These are phyloP conservation scores for Ascobolus immersus DNA, from an alignment of 495 filamentous ascomycete species.

Conservation along the genomic window DNA sequence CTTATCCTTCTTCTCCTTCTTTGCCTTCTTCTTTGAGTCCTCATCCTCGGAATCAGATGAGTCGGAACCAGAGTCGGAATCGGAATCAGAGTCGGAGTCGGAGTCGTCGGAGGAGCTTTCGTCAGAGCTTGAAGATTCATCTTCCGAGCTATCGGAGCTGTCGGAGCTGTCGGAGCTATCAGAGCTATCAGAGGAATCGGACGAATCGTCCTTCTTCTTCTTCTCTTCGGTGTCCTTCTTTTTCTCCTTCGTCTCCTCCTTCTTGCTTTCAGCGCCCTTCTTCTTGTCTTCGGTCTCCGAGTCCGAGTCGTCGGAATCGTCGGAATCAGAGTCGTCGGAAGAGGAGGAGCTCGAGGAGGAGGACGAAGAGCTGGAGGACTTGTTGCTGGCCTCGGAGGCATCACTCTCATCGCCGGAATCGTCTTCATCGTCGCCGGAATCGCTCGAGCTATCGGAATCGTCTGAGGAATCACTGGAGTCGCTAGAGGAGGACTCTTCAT, in stretches of 20 bases:
- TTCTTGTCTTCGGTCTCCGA: constrained; percentile 3
- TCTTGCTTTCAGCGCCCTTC: constrained; percentile 2
- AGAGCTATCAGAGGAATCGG: constrained; percentile 16
- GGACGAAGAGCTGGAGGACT: constrained; percentile 1
- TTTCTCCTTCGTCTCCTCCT: constrained; percentile 7
- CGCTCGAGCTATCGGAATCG: constrained; percentile 6
- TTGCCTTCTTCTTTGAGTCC: constrained; percentile 7
- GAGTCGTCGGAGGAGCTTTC: constrained; percentile 7
- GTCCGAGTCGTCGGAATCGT: constrained; percentile 1
- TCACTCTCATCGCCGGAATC: constrained; percentile 5
- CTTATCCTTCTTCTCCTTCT: constrained; percentile 13
- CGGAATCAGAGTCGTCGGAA: not conserved
- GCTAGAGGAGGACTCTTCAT: not conserved
- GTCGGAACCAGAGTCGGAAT: constrained; percentile 7
- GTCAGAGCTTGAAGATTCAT: constrained; percentile 3
- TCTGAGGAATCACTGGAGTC: constrained; percentile 5
- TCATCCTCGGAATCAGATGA: constrained; percentile 9
- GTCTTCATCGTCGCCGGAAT: constrained; percentile 1
- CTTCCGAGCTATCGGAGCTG: constrained; percentile 8
- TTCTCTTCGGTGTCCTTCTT: constrained; percentile 18
- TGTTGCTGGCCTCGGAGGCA: constrained; percentile 1
- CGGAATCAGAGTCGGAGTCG: constrained; percentile 7
- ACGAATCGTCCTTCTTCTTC: constrained; percentile 11
- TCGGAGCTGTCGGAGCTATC: constrained; percentile 18
- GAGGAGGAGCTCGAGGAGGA: constrained; percentile 5